phyloP scores from a whole-genome alignment of 2,329 filamentous ascomycete genomes.

The Plenodomus biglobosus region DNA sequence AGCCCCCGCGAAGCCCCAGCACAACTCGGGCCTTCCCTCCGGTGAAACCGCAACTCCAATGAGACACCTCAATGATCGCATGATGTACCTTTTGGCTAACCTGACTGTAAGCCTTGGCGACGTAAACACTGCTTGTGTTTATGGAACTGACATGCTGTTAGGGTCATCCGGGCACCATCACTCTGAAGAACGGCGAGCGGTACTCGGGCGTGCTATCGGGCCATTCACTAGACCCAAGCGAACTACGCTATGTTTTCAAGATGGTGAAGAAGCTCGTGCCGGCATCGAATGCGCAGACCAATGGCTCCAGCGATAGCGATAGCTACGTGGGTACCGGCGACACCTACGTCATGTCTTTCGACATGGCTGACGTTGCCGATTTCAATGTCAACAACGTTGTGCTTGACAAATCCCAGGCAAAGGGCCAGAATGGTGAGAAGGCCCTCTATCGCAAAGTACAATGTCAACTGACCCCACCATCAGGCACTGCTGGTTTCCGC shows the following conservation, averaged over 20 bases:
- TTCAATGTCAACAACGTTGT: constrained; percentile 57
- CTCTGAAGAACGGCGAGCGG: constrained; percentile 61
- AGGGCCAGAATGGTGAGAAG: constrained; percentile 60
- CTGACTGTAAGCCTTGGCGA: constrained; percentile 55
- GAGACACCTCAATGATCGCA: constrained; percentile 61
- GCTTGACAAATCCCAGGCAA: constrained; percentile 54
- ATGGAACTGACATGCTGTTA: constrained; percentile 31
- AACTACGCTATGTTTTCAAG: constrained; percentile 62
- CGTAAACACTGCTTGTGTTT: constrained; percentile 7
- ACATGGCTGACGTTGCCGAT: constrained; percentile 62
- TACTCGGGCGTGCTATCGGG: constrained; percentile 64
- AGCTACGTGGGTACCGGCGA: constrained; percentile 52
- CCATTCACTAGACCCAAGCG: constrained; percentile 54
- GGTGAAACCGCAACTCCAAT: constrained; percentile 58
- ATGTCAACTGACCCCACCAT: constrained; percentile 58
- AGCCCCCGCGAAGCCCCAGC: constrained; percentile 46
- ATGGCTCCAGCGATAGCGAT: constrained; percentile 49
- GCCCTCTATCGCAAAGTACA: neutral
- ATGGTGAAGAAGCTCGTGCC: constrained; percentile 61
- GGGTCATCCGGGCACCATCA: constrained; percentile 59
- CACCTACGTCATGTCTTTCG: constrained; percentile 60
- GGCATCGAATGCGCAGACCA: constrained; percentile 46
- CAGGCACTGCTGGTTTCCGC: constrained; percentile 63
- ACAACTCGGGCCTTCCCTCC: constrained; percentile 37
- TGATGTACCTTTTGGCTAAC: constrained; percentile 61